phyloP scores from a whole-genome alignment of 129 eudicot genomes.

The Calendula officinalis region DNA sequence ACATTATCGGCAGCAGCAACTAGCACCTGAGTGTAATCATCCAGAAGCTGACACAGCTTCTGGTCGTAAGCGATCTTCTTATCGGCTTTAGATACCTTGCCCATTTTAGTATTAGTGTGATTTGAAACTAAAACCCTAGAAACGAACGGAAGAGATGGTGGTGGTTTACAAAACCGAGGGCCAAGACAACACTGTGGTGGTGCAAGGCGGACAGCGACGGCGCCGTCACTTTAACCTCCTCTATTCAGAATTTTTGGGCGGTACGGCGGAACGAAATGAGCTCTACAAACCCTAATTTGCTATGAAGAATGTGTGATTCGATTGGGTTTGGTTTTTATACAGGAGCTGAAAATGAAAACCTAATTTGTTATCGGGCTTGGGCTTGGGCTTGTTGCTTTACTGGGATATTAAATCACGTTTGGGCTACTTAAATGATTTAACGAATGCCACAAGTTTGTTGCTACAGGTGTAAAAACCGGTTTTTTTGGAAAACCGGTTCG shows the following conservation, averaged over 20 bases:
- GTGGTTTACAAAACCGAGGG: slow-evolving; percentile 52
- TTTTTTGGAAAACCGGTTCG: too few species aligned
- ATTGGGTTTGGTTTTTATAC: slow-evolving; percentile 6
- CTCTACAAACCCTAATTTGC: slow-evolving; percentile 13
- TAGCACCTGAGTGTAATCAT: slow-evolving; percentile 62
- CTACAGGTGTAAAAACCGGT: too few species aligned
- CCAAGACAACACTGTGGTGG: slow-evolving; percentile 47
- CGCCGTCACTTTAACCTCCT: slow-evolving; percentile 87
- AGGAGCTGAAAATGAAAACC: background rate
- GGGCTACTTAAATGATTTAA: too few species aligned
- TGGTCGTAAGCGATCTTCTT: slow-evolving; percentile 71
- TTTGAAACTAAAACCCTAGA: background rate
- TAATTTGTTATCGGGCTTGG: too few species aligned
- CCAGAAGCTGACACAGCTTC: slow-evolving; percentile 60
- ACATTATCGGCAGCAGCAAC: slow-evolving; percentile 60
- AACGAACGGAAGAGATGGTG: slow-evolving; percentile 39
- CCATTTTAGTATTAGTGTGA: slow-evolving; percentile 34
- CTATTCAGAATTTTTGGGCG: too few species aligned
- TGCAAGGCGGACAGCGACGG: slow-evolving; percentile 74
- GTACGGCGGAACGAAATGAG: too few species aligned
- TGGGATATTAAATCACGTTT: too few species aligned
- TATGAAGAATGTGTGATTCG: background rate
- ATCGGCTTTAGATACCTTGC: slow-evolving; percentile 60
- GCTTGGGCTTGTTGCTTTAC: too few species aligned
- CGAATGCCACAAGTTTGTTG: too few species aligned